Evolutionary conservation across 257 asterid species (phyloP).

Genomic region (Linderniella brevidens): DNA sequence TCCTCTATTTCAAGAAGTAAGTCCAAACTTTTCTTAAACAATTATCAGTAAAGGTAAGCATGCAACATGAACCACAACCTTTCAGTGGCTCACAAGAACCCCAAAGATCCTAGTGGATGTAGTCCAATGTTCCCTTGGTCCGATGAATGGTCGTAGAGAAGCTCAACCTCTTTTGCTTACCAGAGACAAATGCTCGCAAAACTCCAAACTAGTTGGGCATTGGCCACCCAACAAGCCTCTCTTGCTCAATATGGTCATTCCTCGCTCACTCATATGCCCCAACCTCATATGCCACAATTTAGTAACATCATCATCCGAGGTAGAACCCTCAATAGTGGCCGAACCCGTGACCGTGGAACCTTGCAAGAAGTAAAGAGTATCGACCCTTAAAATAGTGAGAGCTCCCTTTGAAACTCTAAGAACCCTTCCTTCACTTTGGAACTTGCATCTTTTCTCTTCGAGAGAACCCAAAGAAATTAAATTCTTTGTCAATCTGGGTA

Average conservation of each 20-base stretch:
- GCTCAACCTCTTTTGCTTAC: not conserved
- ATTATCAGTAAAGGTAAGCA: not conserved
- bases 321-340: not conserved
- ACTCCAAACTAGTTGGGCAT: not conserved
- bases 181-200: not conserved
- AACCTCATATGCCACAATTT: not conserved
- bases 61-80: not conserved
- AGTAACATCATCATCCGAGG: not conserved
- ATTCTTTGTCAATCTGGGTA: too few species aligned
- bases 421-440: not conserved
- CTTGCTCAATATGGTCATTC: not conserved
- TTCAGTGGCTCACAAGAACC: not conserved
- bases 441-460: not conserved
- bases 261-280: conserved; percentile 1
- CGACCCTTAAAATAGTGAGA: not conserved
- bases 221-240: not conserved
- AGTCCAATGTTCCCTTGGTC: not conserved
- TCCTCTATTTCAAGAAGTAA: not conserved
- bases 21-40: not conserved
- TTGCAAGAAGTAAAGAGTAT: not conserved
- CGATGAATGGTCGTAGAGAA: not conserved
- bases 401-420: not conserved
- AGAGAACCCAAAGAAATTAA: too few species aligned
- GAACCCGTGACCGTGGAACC: not conserved
- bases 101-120: not conserved